Conservation (phyloP, 2,329 filamentous ascomycete species). For the Clonostachys rhizophaga region DNA sequence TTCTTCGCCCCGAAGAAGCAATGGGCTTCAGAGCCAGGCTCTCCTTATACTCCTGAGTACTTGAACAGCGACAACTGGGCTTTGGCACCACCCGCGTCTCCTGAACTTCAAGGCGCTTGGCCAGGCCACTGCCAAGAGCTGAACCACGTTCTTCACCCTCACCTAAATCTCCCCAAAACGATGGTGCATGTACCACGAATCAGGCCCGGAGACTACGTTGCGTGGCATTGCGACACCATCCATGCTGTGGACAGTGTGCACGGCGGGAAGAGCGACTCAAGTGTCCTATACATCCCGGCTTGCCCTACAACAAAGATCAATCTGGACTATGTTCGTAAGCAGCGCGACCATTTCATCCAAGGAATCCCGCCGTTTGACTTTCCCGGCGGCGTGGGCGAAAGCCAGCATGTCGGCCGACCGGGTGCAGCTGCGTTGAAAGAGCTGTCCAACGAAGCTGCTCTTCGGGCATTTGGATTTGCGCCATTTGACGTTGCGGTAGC, state of each 20-base stretch:
- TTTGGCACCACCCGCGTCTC: slow-evolving; percentile 34
- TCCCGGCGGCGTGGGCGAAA: slow-evolving; percentile 23
- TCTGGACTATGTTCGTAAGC: slow-evolving; percentile 32
- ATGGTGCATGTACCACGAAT: slow-evolving; percentile 68
- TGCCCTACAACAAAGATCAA: slow-evolving; percentile 35
- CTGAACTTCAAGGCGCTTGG: slow-evolving; percentile 63
- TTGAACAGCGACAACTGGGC: slow-evolving; percentile 48
- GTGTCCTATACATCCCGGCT: slow-evolving; percentile 31
- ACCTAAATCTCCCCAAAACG: slow-evolving; percentile 58
- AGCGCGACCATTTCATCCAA: slow-evolving; percentile 33
- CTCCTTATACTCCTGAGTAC: slow-evolving; percentile 21
- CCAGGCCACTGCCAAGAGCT: slow-evolving; percentile 67
- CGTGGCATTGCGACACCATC: slow-evolving; percentile 68
- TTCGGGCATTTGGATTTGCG: slow-evolving; percentile 33
- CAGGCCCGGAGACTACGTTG: slow-evolving; percentile 69
- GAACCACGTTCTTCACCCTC: slow-evolving; percentile 59
- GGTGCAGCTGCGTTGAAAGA: slow-evolving; percentile 30
- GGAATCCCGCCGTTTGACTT: slow-evolving; percentile 36
- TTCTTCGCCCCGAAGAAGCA: slow-evolving; percentile 55
- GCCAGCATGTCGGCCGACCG: slow-evolving; percentile 22
- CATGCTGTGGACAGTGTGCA: slow-evolving; percentile 60
- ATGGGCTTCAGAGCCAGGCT: slow-evolving; percentile 14
- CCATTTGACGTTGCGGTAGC: slow-evolving; percentile 33
- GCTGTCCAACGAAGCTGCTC: slow-evolving; percentile 29
- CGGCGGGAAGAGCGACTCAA: slow-evolving; percentile 12